Conservation (phyloP, 306 rosid genomes). For the Medicago lupulina region DNA sequence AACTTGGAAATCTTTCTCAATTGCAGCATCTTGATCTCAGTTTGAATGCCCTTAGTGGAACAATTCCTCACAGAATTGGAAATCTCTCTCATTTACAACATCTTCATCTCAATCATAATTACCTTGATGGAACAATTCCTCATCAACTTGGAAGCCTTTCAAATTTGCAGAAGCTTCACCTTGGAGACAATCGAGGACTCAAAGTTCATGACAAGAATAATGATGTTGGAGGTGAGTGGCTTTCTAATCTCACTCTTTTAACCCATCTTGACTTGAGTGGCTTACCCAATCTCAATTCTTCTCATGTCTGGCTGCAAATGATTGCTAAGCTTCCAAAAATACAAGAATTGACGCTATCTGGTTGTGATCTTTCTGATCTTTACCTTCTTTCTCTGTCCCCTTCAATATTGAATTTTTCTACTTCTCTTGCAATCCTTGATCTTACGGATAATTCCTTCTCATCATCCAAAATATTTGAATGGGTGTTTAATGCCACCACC, state of each 20-base stretch:
- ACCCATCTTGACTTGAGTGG: no score
- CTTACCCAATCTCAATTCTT: not conserved
- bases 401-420: no score
- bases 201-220: not conserved
- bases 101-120: not conserved
- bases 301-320: conserved; percentile 1
- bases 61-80: not conserved
- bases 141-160: conserved; percentile 43
- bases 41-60: no score
- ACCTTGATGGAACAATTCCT: conserved; percentile 1
- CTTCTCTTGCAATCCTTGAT: no score
- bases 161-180: conserved; percentile 29
- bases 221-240: conserved; percentile 17
- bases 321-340: conserved; percentile 32
- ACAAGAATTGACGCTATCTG: not conserved
- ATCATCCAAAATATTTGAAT: no score
- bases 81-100: not conserved
- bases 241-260: no score
- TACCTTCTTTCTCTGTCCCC: no score
- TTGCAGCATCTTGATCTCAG: conserved; percentile 12
- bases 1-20: conserved; percentile 29
- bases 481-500: no score
- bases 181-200: not conserved
- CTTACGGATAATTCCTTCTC: no score
- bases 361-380: not conserved